Conservation (phyloP, 805 yeast genomes). For the Brettanomyces nanus region DNA sequence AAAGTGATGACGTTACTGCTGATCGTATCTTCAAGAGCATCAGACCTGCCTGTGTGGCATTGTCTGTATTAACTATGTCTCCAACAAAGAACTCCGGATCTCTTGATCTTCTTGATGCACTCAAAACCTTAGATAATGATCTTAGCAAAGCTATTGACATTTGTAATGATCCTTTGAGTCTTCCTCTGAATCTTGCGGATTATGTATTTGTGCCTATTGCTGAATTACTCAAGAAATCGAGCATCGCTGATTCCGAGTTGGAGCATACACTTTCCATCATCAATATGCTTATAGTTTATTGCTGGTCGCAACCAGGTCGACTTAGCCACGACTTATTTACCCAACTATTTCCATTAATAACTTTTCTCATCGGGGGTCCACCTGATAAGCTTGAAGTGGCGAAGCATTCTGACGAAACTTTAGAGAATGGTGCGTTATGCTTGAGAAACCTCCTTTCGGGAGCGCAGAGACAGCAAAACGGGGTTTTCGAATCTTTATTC, state of each 20-base stretch:
- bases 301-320: constrained; percentile 37
- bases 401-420: constrained; percentile 29
- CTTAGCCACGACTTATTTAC: constrained; percentile 30
- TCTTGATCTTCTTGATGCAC: constrained; percentile 21
- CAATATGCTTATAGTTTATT: constrained; percentile 32
- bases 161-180: constrained; percentile 1
- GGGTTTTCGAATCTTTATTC: constrained; percentile 19
- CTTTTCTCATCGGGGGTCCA: constrained; percentile 38
- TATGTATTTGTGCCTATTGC: constrained; percentile 56
- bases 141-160: constrained; percentile 1
- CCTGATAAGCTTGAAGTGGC: constrained; percentile 26
- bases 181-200: constrained; percentile 43
- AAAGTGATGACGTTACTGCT: constrained; percentile 4
- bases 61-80: constrained; percentile 36
- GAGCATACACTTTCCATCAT: constrained; percentile 40
- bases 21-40: constrained; percentile 18
- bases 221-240: constrained; percentile 39
- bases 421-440: constrained; percentile 28
- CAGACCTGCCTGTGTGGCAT: constrained; percentile 34
- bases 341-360: constrained; percentile 40
- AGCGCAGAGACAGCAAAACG: constrained; percentile 22
- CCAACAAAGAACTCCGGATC: constrained; percentile 29
- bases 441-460: constrained; percentile 26
- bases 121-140: constrained; percentile 25
- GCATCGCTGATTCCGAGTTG: constrained; percentile 36